Evolutionary conservation across 345 rosid species (phyloP).

Genomic region (Ceriops zippeliana): DNA sequence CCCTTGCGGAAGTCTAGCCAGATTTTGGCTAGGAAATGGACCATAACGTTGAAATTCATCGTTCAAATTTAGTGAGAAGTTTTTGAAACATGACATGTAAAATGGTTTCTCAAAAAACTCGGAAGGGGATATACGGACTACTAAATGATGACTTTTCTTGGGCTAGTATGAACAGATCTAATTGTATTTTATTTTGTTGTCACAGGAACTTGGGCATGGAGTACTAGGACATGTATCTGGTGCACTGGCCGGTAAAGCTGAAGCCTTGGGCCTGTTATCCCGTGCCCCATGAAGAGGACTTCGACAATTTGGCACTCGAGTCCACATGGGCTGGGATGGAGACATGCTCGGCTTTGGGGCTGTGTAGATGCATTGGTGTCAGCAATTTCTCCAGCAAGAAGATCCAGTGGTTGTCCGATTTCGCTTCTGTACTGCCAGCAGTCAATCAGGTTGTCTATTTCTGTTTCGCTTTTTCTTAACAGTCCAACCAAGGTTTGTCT

Average conservation of each 20-base stretch:
- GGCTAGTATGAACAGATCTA: background rate
- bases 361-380: constrained; percentile 73
- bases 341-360: constrained; percentile 63
- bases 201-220: constrained; percentile 66
- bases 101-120: too few relatives aligned
- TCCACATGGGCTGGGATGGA: constrained; percentile 82
- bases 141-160: too few relatives aligned
- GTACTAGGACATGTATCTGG: constrained; percentile 74
- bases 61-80: too few relatives aligned
- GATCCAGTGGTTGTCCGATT: constrained; percentile 45
- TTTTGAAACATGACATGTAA: too few relatives aligned
- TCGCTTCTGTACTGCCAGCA: constrained; percentile 62
- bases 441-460: constrained; percentile 55
- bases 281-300: constrained; percentile 65
- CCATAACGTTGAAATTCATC: too few relatives aligned
- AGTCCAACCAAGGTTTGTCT: too few relatives aligned
- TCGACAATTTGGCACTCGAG: constrained; percentile 56
- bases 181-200: background rate
- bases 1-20: too few relatives aligned
- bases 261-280: constrained; percentile 56
- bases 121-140: too few relatives aligned
- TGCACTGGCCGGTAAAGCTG: constrained; percentile 89
- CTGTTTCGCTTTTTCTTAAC: too few relatives aligned
- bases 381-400: constrained; percentile 86
- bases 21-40: too few relatives aligned